Base-by-base conservation (phyloP, 1,284 basidiomycete species). In the Waitea zeae region DNA sequence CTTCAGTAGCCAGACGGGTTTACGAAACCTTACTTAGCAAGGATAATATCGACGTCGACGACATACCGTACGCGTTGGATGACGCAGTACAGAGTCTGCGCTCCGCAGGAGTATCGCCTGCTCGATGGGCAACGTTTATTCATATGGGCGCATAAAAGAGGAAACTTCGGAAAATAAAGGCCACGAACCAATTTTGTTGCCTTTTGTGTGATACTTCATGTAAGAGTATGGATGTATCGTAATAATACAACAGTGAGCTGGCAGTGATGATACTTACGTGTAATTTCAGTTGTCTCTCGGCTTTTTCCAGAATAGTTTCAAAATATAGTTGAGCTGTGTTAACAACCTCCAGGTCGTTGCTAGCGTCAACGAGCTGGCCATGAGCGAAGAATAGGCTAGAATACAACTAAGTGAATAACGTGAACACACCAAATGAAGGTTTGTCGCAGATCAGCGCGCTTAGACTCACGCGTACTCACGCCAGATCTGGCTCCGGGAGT, bases 381-480 rank as follows among this genome's bases (percentile, higher is more conserved):
- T 31, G 32, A 4, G 20, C 34, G 27, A 14, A 41, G 31, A n/a
- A 9, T n/a, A 9, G n/a, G 9, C 24, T 7, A 26, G 9, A 26
- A 26, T 7, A 28, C 12, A 29, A 17, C 13, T 15, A 18, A 11
- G 31, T 36, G n/a, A 27, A 31, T 17, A 18, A 7, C 3, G n/a
- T n/a, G n/a, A n/a, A 61, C 76, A 40, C 42, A 82, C 82, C 57
- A 86, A 58, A 56, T 86, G 86, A 15, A 82, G 81, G 47, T 86
- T 86, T 14, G 79, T 81, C 30, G 72, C 84, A 12, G 68, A 76
- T 13, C 79, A 13, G n/a, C n/a, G n/a, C n/a, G n/a, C n/a, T n/a
- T n/a, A n/a, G n/a, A n/a, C 80, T 83, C 22, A 79, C 80, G 55
- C 86, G 76, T 13, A 69, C 73, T 31, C 86, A 57, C 3, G 86